These are phyloP conservation scores for Botrytis paeoniae DNA, from an alignment of 2,329 filamentous ascomycete genomes.

Conservation along the genomic window DNA sequence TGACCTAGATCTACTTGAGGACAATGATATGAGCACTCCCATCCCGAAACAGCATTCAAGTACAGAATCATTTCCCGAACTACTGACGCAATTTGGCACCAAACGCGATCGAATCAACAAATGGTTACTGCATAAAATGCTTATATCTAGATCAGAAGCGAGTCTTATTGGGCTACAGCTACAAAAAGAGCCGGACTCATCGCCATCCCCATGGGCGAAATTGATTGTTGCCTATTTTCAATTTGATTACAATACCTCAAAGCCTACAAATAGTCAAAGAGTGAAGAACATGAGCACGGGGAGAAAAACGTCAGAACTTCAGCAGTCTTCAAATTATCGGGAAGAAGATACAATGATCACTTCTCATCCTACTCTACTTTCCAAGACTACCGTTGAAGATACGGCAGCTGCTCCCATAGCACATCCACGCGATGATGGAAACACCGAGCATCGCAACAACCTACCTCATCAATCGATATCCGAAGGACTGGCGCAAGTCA, in stretches of 20 bases:
- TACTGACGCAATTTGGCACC: slow-evolving; percentile 28
- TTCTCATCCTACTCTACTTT: neutral
- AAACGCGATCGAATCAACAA: slow-evolving; percentile 29
- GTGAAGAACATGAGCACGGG: no score
- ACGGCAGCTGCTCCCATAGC: neutral
- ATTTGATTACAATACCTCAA: slow-evolving; percentile 15
- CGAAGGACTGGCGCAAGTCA: neutral
- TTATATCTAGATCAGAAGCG: slow-evolving; percentile 28
- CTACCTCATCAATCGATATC: no score
- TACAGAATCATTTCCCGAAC: slow-evolving; percentile 22
- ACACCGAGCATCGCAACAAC: neutral
- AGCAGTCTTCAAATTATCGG: neutral
- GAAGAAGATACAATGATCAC: neutral
- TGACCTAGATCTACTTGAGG: neutral
- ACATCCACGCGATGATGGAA: no score
- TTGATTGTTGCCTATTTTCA: slow-evolving; percentile 29
- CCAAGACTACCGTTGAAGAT: neutral
- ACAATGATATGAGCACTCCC: neutral
- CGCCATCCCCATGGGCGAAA: slow-evolving; percentile 32
- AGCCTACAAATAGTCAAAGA: neutral
- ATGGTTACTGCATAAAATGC: slow-evolving; percentile 27
- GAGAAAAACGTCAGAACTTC: neutral
- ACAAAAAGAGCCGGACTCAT: slow-evolving; percentile 16
- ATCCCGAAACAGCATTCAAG: neutral
- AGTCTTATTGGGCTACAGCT: slow-evolving; percentile 24